Evolutionary conservation across 208 protist species (phyloP).

Genomic region (Trypanosoma boissoni): DNA sequence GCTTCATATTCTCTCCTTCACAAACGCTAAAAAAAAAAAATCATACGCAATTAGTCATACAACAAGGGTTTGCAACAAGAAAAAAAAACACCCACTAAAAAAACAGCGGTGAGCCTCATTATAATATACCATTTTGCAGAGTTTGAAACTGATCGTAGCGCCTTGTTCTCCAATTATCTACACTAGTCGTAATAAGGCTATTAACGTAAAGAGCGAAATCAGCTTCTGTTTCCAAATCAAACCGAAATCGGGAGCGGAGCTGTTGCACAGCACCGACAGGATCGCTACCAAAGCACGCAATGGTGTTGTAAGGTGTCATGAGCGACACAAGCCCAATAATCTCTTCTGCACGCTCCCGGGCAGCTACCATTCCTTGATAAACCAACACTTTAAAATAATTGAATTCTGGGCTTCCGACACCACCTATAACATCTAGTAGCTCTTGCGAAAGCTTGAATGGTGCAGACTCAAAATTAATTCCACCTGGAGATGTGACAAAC

Average conservation of each 20-base stretch:
- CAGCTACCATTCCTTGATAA: constrained; percentile 75
- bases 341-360: constrained; percentile 73
- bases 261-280: constrained; percentile 53
- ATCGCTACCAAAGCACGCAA: constrained; percentile 87
- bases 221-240: constrained; percentile 74
- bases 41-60: no score
- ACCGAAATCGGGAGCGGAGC: constrained; percentile 77
- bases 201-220: constrained; percentile 84
- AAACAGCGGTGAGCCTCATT: no score
- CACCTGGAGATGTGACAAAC: constrained; percentile 94
- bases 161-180: constrained; percentile 92
- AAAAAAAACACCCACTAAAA: no score
- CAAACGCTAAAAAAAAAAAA: no score
- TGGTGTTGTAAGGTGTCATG: constrained; percentile 82
- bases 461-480: constrained; percentile 92
- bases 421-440: constrained; percentile 91
- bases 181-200: constrained; percentile 84
- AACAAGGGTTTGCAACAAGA: no score
- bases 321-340: constrained; percentile 80
- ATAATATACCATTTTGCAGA: constrained; percentile 91
- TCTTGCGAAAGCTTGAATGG: constrained; percentile 94
- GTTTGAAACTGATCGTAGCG: constrained; percentile 93
- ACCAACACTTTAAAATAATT: constrained; percentile 90
- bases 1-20: no score
- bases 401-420: constrained; percentile 60